Evolutionary conservation across 257 asterid species (phyloP).

Genomic region (Fraxinus americana): DNA sequence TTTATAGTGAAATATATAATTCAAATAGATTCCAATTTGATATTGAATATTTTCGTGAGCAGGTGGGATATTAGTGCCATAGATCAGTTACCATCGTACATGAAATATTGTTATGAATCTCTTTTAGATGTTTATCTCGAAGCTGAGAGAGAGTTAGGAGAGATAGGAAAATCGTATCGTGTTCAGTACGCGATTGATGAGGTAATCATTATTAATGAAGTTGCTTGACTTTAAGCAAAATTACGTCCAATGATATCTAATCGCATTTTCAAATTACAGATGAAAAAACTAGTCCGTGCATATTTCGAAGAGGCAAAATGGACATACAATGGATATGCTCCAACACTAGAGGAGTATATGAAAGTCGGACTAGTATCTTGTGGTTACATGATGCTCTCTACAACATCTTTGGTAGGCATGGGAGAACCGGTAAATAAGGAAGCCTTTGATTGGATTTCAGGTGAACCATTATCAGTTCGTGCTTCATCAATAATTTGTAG

Average conservation of each 20-base stretch:
- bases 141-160: too few species aligned
- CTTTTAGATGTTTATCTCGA: too few species aligned
- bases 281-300: constrained; percentile 28
- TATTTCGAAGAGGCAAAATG: constrained; percentile 38
- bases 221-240: background rate
- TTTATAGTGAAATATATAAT: background rate
- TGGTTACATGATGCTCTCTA: constrained; percentile 17
- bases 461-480: constrained; percentile 26
- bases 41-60: background rate
- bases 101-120: background rate
- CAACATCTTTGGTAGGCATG: constrained; percentile 31
- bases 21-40: background rate
- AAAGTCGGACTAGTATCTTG: constrained; percentile 13
- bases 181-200: too few species aligned
- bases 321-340: constrained; percentile 16
- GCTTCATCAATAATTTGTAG: constrained; percentile 31
- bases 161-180: too few species aligned
- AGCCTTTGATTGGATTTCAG: constrained; percentile 33
- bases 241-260: background rate
- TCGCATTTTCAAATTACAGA: background rate
- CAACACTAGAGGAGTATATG: constrained; percentile 38
- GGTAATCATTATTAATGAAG: too few species aligned
- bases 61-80: constrained; percentile 29
- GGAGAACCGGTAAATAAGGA: constrained; percentile 7
- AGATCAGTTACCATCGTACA: constrained; percentile 23